Evolutionary conservation across 2,329 filamentous ascomycete species (phyloP), one percentile per base, ranked within the genome.

Genomic region (Biscogniauxia sp.): DNA sequence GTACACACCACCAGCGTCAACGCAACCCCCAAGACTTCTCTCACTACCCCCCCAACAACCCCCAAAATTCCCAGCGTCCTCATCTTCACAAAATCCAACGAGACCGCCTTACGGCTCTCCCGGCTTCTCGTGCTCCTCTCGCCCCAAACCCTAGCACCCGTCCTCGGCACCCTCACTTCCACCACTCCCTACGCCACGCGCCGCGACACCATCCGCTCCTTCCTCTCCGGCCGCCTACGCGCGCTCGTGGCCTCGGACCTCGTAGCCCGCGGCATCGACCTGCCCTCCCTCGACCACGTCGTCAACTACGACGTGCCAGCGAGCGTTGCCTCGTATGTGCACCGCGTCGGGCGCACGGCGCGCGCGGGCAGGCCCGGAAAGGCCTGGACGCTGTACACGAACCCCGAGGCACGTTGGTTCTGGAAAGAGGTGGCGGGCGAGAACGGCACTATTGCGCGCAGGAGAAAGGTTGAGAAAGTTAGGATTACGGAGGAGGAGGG

Each of bases 261-360:
- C n/a, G 92, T 95, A 0, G 92, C 93, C 1, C 90, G 94, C 64
- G 95, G 94, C 69, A 87, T 98, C 25, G 94, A 98, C 74, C 82
- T 97, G 13, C 85, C 87, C 0, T 83, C 85, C 53, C 84, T 98
- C 53, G 87, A 88, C 41, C 91, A 96, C 71, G 92, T 98, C 53
- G 81, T 98, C 76, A 97, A 97, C 78, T 98, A 98, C 79, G 94
- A 97, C 73, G 83, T 97, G 56, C 94, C 94, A 0, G 84, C 87
- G 4, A 93, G 89, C 70, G 79, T 93, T 37, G 90, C 89, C 5
- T 89, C 88, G 23, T 98, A 98, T 69, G 88, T 98, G 4, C 95
- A 98, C 74, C 89, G 95, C 50, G 92, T 97, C 1, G 94, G 95
- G 45, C 87, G 95, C 59, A 97, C 94, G 0, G 94, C 94, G 0